These are phyloP conservation scores for Fusarium domesticum DNA, from an alignment of 2,329 filamentous ascomycete genomes.

Conservation along the genomic window DNA sequence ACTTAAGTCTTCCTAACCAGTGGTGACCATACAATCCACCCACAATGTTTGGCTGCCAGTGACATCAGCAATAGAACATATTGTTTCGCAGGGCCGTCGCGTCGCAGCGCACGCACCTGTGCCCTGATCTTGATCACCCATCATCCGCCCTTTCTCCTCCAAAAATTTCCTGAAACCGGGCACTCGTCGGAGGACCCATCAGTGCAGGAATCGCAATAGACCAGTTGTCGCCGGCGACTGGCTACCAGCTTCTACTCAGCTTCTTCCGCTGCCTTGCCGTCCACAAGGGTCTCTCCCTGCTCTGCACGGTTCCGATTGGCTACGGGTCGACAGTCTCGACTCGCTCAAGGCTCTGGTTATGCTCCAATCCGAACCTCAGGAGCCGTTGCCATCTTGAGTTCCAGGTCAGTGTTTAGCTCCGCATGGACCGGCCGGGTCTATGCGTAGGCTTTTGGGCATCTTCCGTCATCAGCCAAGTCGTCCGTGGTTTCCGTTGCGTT, in stretches of 20 bases:
- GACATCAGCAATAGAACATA: background rate
- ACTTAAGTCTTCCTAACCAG: background rate
- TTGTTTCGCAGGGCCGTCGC: background rate
- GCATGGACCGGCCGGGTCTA: no score
- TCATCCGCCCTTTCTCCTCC: background rate
- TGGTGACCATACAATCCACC: background rate
- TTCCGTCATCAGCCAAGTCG: background rate
- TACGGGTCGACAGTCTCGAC: background rate
- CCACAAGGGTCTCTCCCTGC: conserved; percentile 15
- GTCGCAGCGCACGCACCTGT: no score
- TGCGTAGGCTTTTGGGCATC: background rate
- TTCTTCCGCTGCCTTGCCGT: background rate
- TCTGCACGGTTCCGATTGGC: background rate
- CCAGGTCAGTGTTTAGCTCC: no score
- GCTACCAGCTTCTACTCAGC: background rate
- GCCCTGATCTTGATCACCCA: background rate
- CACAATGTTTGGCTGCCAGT: background rate
- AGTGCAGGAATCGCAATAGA: background rate
- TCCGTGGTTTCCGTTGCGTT: background rate
- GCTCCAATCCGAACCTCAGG: background rate
- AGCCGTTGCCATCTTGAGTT: background rate
- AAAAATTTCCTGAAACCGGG: background rate
- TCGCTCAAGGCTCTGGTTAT: background rate
- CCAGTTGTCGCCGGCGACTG: conserved; percentile 7
- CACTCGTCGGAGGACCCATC: conserved; percentile 4